Conservation (phyloP, 2,329 filamentous ascomycete species). For the Colletotrichum sp. region DNA sequence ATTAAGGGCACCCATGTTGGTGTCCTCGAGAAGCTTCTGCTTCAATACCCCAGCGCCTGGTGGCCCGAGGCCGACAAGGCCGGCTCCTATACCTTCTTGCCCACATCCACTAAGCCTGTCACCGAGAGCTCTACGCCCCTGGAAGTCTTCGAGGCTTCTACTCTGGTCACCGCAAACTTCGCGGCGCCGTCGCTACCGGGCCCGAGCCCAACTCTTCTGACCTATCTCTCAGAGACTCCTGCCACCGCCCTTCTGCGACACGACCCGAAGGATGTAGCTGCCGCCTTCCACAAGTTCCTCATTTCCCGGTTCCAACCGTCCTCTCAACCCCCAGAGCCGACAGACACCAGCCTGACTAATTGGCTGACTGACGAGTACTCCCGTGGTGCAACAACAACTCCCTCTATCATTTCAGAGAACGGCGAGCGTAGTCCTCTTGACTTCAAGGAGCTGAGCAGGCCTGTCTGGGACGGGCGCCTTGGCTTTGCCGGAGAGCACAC, state of each 20-base stretch:
- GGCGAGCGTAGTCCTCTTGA: conserved; percentile 19
- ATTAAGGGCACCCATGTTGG: conserved; percentile 18
- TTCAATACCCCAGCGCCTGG: conserved; percentile 15
- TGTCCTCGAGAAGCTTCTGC: conserved; percentile 16
- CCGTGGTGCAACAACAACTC: conserved; percentile 13
- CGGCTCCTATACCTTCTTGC: conserved; percentile 16
- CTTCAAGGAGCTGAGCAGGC: conserved; percentile 16
- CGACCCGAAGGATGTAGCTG: conserved; percentile 9
- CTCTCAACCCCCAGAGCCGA: conserved; percentile 5
- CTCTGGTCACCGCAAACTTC: conserved; percentile 15
- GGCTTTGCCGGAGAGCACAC: conserved; percentile 20
- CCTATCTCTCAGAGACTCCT: conserved; percentile 15
- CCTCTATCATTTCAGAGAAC: conserved; percentile 12
- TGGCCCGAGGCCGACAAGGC: conserved; percentile 18
- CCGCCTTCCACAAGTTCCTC: conserved; percentile 16
- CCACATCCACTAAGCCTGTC: conserved; percentile 13
- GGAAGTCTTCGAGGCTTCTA: conserved; percentile 16
- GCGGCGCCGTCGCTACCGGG: conserved; percentile 9
- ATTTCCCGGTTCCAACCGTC: conserved; percentile 10
- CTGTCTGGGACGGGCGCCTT: conserved; percentile 11
- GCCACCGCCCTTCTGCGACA: conserved; percentile 8
- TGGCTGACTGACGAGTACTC: conserved; percentile 19
- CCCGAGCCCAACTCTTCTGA: conserved; percentile 14
- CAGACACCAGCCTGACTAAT: conserved; percentile 11
- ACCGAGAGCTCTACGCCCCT: conserved; percentile 1